Percentiles rank a stretch among this genome's conserved stretches.
These are phyloP conservation scores for Poa pratensis DNA, from an alignment of 176 grass and related monocot species.

Conservation along the genomic window DNA sequence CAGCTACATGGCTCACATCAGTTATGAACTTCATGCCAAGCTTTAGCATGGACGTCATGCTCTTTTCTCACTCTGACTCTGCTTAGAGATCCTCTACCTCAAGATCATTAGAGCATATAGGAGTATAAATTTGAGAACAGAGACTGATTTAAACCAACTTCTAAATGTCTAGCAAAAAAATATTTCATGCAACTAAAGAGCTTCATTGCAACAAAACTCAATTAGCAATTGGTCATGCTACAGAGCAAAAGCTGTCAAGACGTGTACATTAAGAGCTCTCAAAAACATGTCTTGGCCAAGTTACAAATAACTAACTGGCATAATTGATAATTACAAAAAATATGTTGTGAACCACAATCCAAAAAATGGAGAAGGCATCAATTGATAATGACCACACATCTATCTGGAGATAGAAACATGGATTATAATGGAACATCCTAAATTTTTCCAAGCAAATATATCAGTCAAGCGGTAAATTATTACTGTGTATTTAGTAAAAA, in stretches of 20 bases:
- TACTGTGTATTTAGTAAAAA: too few species aligned
- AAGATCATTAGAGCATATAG: too few species aligned
- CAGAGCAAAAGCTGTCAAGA: background rate
- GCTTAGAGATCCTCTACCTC: too few species aligned
- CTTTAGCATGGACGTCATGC: too few species aligned
- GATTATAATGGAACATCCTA: background rate
- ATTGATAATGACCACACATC: too few species aligned
- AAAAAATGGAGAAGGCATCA: too few species aligned
- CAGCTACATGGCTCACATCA: constrained; percentile 51
- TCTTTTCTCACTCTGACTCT: too few species aligned
- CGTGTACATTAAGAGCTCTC: background rate
- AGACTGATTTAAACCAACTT: too few species aligned
- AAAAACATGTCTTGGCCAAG: background rate
- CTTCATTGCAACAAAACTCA: background rate
- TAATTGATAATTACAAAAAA: background rate
- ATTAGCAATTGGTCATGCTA: background rate
- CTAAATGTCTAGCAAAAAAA: too few species aligned
- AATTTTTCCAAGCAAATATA: too few species aligned
- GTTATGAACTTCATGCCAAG: constrained; percentile 62
- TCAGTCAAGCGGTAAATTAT: too few species aligned
- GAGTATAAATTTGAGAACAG: too few species aligned
- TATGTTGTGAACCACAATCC: background rate
- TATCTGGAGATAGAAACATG: background rate
- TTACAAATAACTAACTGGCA: background rate
- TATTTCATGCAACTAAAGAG: background rate